Evolutionary conservation across 129 eudicot species (phyloP), one percentile per base, ranked within the genome.

Genomic region (Helianthus tuberosus): DNA sequence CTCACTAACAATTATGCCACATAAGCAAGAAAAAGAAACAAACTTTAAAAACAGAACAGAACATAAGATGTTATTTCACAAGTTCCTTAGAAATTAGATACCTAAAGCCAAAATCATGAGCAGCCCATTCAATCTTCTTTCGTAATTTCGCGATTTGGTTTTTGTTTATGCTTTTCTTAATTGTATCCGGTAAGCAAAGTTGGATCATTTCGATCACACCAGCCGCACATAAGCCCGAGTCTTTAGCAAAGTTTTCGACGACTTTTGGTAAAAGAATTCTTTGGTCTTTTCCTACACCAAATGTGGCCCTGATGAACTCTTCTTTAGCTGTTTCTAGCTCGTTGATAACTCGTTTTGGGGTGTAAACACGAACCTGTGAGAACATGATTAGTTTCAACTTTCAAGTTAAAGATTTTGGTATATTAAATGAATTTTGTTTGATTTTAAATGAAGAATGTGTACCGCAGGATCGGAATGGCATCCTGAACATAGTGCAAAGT

Each of bases 391-490:
- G 36, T 32, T 32, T 32, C 4, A 27, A 27, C 32, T 32, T 32
- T 32, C 60, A 8, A 29, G 23, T 48, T 57, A 47, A 71, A 63
- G 49, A 63, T 43, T 71, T 6, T 13, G 44, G 60, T 39, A 12
- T 13, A 15, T 71, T 52, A 41, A 46, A 14, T 23, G 2, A 54
- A 55, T 11, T 58, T 10, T 55, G 38, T 66, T 53, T 54, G 5
- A 11, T 8, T 43, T 52, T 39, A 55, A 32, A 76, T 16, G 36
- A 66, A 44, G 47, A 64, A 57, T 41, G 51, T 48, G 15, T 89
- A 95, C 99, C 83, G 97, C 96, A 12, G 99, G 99, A 89, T 95
- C 97, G 12, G 99, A 95, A 79, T 91, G 97, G 81, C 90, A 88
- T 65, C 99, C 99, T 0, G 94, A 82, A 78, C 89, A 85, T 58